Conservation (phyloP, 768 basidiomycete genomes). For the Suillus plorans region DNA sequence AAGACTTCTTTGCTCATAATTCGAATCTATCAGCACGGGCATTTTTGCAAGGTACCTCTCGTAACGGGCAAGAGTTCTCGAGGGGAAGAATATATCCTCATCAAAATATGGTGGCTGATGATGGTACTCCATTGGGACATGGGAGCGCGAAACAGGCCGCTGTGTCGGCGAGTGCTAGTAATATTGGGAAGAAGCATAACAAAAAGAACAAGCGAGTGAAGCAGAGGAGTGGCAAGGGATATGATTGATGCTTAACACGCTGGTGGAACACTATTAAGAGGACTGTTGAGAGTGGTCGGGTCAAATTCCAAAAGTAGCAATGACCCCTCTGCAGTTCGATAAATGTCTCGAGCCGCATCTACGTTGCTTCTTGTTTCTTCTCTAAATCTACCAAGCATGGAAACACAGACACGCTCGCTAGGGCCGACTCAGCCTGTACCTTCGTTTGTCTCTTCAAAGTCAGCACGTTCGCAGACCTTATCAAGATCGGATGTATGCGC, state of each 20-base stretch:
- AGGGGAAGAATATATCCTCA: constrained; percentile 76
- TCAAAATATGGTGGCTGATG: constrained; percentile 75
- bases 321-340: background rate
- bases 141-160: constrained; percentile 42
- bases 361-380: background rate
- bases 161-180: constrained; percentile 38
- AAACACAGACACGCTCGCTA: constrained; percentile 1
- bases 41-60: constrained; percentile 59
- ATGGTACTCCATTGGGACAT: constrained; percentile 64
- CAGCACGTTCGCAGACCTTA: constrained; percentile 11
- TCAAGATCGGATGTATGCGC: constrained; percentile 57
- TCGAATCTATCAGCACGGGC: constrained; percentile 54
- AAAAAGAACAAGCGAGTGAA: constrained; percentile 82
- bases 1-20: constrained; percentile 74
- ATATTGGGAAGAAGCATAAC: constrained; percentile 75
- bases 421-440: constrained; percentile 30
- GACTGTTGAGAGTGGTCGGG: background rate
- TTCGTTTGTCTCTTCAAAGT: constrained; percentile 19
- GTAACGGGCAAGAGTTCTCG: constrained; percentile 58
- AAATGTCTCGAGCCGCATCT: background rate
- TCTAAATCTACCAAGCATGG: background rate
- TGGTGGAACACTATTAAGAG: background rate
- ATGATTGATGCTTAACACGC: constrained; percentile 51
- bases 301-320: constrained; percentile 3
- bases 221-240: constrained; percentile 91